Conservation (phyloP, 2,329 filamentous ascomycete genomes). For the Raffaelea ambrosiae region DNA sequence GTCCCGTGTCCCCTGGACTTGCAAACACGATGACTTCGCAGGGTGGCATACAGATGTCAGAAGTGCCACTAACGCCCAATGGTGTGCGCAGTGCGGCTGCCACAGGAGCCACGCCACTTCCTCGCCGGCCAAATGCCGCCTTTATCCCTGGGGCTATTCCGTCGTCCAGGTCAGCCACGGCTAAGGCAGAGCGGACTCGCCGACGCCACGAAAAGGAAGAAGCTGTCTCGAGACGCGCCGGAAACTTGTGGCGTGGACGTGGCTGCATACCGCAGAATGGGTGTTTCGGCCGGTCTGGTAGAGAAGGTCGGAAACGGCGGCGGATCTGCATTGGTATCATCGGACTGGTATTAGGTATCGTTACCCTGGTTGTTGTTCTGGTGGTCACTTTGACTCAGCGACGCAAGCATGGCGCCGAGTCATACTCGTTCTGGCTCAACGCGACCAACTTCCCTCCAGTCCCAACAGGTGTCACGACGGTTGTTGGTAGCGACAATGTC, state of each 20-base stretch:
- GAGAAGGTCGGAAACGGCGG: slow-evolving; percentile 55
- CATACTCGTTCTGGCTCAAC: slow-evolving; percentile 64
- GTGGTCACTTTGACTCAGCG: slow-evolving; percentile 42
- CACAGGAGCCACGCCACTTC: slow-evolving; percentile 24
- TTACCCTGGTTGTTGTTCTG: slow-evolving; percentile 50
- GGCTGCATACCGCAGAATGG: slow-evolving; percentile 54
- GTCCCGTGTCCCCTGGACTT: slow-evolving; percentile 54
- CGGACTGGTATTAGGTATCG: slow-evolving; percentile 30
- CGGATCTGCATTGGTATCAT: slow-evolving; percentile 49
- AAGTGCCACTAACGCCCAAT: slow-evolving; percentile 47
- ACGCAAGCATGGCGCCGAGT: slow-evolving; percentile 22
- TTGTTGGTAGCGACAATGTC: slow-evolving; percentile 63
- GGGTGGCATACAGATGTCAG: slow-evolving; percentile 50
- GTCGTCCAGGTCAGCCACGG: slow-evolving; percentile 20
- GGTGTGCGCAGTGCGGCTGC: slow-evolving; percentile 13
- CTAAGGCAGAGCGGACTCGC: slow-evolving; percentile 41
- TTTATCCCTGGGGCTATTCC: slow-evolving; percentile 24
- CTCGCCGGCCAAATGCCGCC: slow-evolving; percentile 35
- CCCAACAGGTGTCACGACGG: slow-evolving; percentile 71
- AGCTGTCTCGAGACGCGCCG: slow-evolving; percentile 43
- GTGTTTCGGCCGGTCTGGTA: slow-evolving; percentile 55
- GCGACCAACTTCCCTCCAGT: slow-evolving; percentile 80
- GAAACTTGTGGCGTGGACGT: slow-evolving; percentile 57
- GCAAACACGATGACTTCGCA: slow-evolving; percentile 54
- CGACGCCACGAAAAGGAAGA: slow-evolving; percentile 60